Evolutionary conservation across 768 basidiomycete species (phyloP).

Genomic region (Pulveroboletus sp.): DNA sequence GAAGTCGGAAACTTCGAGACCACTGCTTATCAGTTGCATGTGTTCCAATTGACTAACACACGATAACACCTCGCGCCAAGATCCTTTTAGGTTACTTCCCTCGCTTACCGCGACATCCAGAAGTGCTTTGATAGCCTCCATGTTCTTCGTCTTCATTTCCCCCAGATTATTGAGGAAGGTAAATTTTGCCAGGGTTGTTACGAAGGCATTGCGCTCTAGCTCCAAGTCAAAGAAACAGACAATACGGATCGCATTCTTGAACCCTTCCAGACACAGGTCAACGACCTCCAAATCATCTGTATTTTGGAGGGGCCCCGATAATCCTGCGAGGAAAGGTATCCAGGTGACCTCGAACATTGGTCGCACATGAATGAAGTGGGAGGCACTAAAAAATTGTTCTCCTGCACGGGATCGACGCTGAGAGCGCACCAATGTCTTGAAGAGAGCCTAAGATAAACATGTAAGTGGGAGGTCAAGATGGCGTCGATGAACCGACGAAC

Average conservation of each 20-base stretch:
- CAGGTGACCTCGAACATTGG: constrained; percentile 99
- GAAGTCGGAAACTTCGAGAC: constrained; percentile 76
- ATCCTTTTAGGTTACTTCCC: constrained; percentile 91
- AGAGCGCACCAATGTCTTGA: constrained; percentile 86
- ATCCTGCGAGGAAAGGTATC: constrained; percentile 95
- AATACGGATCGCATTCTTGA: constrained; percentile 94
- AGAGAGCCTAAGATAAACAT: constrained; percentile 60
- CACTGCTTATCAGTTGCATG: constrained; percentile 95
- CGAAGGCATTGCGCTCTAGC: constrained; percentile 96
- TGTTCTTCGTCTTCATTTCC: constrained; percentile 99
- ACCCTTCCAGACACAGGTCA: constrained; percentile 88
- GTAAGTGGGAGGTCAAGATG: background rate
- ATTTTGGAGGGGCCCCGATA: constrained; percentile 92
- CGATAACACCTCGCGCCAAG: constrained; percentile 93
- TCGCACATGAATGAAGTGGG: constrained; percentile 90
- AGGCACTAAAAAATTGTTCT: constrained; percentile 95
- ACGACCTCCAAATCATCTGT: constrained; percentile 93
- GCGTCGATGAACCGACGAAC: constrained; percentile 34
- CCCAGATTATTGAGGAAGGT: constrained; percentile 96
- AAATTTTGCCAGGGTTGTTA: constrained; percentile 93
- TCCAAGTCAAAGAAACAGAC: constrained; percentile 97
- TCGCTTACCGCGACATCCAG: constrained; percentile 95
- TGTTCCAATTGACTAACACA: constrained; percentile 98
- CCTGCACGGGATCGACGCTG: constrained; percentile 77
- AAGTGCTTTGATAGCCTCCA: constrained; percentile 96